These are phyloP conservation scores for Tylopilus felleus DNA, from an alignment of 768 basidiomycete genomes.

Conservation along the genomic window DNA sequence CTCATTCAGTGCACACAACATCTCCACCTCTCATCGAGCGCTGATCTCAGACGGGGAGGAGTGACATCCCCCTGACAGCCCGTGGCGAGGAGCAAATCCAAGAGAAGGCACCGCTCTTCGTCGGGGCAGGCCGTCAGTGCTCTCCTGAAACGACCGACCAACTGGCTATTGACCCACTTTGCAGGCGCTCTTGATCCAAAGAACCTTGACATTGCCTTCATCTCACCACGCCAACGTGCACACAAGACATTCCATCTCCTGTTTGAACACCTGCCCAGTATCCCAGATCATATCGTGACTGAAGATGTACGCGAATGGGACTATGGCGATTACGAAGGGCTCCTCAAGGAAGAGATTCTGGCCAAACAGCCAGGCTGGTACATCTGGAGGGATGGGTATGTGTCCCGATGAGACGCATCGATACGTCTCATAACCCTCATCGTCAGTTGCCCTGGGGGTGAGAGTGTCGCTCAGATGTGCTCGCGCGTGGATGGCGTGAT, in stretches of 20 bases:
- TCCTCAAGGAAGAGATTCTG: conserved; percentile 74
- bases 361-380: conserved; percentile 57
- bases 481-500: conserved; percentile 76
- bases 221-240: conserved; percentile 88
- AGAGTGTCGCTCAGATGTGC: conserved; percentile 78
- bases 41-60: conserved; percentile 66
- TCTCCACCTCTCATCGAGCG: neutral
- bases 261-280: conserved; percentile 48
- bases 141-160: neutral
- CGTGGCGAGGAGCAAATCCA: conserved; percentile 71
- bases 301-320: conserved; percentile 85
- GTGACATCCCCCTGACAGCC: conserved; percentile 83
- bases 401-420: conserved; percentile 1
- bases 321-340: conserved; percentile 89
- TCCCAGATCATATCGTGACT: conserved; percentile 54
- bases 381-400: conserved; percentile 86
- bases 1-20: conserved; percentile 1
- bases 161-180: neutral
- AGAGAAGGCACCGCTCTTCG: conserved; percentile 58
- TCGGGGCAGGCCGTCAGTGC: conserved; percentile 74
- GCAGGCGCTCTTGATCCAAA: conserved; percentile 74
- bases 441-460: conserved; percentile 80
- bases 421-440: conserved; percentile 4
- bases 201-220: conserved; percentile 68
- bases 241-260: conserved; percentile 82